Evolutionary conservation across 192 early-diverging fungal species (phyloP), one percentile per base, ranked within the genome.

Genomic region (Linnemannia exigua): DNA sequence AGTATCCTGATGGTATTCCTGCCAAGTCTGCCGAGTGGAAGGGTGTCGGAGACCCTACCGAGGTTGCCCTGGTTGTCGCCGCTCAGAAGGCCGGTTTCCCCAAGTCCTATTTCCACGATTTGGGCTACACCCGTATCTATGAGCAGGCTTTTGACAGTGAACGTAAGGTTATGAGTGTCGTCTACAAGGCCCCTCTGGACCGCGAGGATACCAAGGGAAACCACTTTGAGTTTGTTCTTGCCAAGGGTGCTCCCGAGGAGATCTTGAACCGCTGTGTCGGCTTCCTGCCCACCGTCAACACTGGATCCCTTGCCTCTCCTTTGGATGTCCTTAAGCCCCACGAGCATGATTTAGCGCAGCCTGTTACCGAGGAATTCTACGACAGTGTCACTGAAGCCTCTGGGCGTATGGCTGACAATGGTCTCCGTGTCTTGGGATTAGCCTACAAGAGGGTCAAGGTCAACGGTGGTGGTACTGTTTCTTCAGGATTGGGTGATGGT

Each of bases 71-170:
- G 88, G 90, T 95, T 5, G 93, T 96, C 67, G 97, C 96, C 1
- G 94, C 96, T 0, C 93, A 96, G 71, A 97, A 98, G 83, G 93
- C 94, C n/a, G 95, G 95, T 0, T 93, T 97, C 67, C 83, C 93
- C 44, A 92, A 94, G 69, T 79, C 90, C 22, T 93, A 84, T 79
- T 97, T 95, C 88, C 87, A 92, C 22, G 76, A 82, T 12, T 66
- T 88, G 20, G 93, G 92, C 38, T 88, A 95, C 28, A 86, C 73
- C 6, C 96, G 95, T 68, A 76, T 91, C 6, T 95, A 91, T 33
- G 97, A 98, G 84, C 94, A 96, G 70, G 93, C 97, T 0, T 99
- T 99, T 83, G 96, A 98, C 85, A 95, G 95, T 82, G 98, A 99
- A 75, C 94, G 98, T 54, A 99, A 99, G 88, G 92, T 97, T 35